Percentiles rank a stretch among this genome's conserved stretches.
These are phyloP conservation scores for Xylaria sp. DNA, from an alignment of 2,329 filamentous ascomycete genomes.

Conservation along the genomic window DNA sequence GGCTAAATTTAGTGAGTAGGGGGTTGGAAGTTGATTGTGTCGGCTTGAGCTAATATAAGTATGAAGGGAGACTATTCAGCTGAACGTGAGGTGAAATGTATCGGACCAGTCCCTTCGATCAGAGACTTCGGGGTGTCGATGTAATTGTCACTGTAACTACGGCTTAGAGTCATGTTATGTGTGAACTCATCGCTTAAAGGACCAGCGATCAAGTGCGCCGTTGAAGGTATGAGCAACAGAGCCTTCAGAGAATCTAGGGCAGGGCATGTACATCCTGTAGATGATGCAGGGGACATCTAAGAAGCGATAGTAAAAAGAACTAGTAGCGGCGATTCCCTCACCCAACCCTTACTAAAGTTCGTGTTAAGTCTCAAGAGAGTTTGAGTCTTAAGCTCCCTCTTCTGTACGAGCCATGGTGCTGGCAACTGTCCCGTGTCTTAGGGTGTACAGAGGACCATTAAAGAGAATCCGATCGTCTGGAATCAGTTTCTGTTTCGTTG, in stretches of 20 bases:
- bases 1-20: not conserved
- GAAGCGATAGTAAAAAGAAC: not conserved
- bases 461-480: not conserved
- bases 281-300: not conserved
- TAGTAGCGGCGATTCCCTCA: not conserved
- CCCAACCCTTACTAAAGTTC: not conserved
- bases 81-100: not conserved
- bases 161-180: not conserved
- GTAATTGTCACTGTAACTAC: not conserved
- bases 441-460: too few species aligned
- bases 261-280: not conserved
- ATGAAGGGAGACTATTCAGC: not conserved
- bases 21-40: not conserved
- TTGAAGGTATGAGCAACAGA: not conserved
- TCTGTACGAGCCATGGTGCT: not conserved
- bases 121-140: not conserved
- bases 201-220: not conserved
- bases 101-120: not conserved
- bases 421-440: not conserved
- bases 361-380: too few species aligned
- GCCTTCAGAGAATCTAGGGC: too few species aligned
- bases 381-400: too few species aligned
- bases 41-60: not conserved
- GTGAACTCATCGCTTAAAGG: not conserved
- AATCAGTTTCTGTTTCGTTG: not conserved